phyloP scores from a whole-genome alignment of 805 yeast species.

The Spathaspora passalidarum region DNA sequence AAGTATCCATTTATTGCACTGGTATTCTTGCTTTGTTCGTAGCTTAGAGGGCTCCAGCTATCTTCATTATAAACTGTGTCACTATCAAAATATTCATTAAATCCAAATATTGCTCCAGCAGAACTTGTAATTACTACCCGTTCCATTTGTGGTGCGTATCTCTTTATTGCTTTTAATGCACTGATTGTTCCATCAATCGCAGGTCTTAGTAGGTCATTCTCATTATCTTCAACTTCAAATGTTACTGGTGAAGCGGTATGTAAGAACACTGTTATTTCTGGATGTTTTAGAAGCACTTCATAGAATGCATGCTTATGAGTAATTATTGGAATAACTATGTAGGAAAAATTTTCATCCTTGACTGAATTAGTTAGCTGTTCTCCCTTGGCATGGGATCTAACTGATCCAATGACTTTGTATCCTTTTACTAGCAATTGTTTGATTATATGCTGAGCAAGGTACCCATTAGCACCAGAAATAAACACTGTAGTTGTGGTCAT shows the following conservation, averaged over 20 bases:
- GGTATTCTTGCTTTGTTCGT: constrained; percentile 2
- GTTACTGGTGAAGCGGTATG: constrained; percentile 57
- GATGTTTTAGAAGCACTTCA: constrained; percentile 36
- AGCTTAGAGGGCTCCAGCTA: too few species aligned
- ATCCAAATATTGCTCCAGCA: constrained; percentile 32
- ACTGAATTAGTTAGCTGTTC: constrained; percentile 29
- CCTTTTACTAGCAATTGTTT: constrained; percentile 35
- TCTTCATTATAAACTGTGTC: constrained; percentile 28
- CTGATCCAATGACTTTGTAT: constrained; percentile 50
- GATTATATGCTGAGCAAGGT: constrained; percentile 49
- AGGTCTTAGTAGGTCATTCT: constrained; percentile 48
- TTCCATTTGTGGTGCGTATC: constrained; percentile 35
- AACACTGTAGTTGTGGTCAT: constrained; percentile 13
- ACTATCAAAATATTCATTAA: constrained; percentile 35
- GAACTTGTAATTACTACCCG: constrained; percentile 53
- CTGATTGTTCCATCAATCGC: constrained; percentile 50
- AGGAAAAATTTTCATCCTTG: constrained; percentile 12
- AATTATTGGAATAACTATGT: constrained; percentile 45
- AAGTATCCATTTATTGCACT: constrained; percentile 21
- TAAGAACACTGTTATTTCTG: constrained; percentile 47
- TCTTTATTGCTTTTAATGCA: constrained; percentile 43
- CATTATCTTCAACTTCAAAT: constrained; percentile 37
- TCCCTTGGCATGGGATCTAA: constrained; percentile 41
- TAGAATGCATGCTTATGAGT: constrained; percentile 41
- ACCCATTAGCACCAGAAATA: constrained; percentile 55